Base-by-base conservation (phyloP, 2,329 filamentous ascomycete species). In the Chrysoporthe cubensis region DNA sequence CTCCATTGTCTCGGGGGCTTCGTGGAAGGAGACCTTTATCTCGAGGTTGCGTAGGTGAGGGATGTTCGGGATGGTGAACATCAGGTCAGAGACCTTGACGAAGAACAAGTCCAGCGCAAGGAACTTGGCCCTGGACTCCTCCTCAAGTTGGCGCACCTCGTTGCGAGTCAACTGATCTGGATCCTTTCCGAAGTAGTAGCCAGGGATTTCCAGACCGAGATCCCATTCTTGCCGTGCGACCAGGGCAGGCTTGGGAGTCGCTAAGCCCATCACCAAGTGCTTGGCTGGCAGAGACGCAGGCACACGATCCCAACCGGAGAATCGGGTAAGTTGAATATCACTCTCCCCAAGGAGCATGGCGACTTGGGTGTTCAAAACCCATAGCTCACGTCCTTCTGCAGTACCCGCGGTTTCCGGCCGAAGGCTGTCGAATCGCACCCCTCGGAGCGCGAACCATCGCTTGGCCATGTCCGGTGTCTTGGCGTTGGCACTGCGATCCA, bases 331-430 rank as follows among this genome's bases (percentile, higher is more conserved):
- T 16, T 81, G 79, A 26, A 89, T 78, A 71, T 91, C 88, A 73
- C 89, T 90, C 73, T 90, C 87, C 16, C 88, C 88, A 1, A 91
- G 79, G 9, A 91, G 81, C 16, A 90, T 78, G 9, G 88, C 88
- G 62, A 85, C 87, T 66, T 90, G 86, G 3, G 85, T 87, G 72
- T 90, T 91, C 62, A 90, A 82, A 66, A 90, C 77, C 88, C 88
- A 91, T 71, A 88, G 87, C 72, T 90, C 88, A 62, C 87, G 83
- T n/a, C 87, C 88, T 59, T 83, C 84, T 1, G 82, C 72, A 13
- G 83, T 85, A 8, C 84, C 84, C 6, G 83, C 86, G 16, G 83
- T 79, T 42, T 82, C 81, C 3, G 83, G 82, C 16, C 82, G 82
- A 66, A 90, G 88, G 4, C 87, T 90, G 75, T 90, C 88, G 73